These are phyloP conservation scores for Funneliformis caledonium DNA, from an alignment of 371 early-diverging fungal species.

Conservation along the genomic window DNA sequence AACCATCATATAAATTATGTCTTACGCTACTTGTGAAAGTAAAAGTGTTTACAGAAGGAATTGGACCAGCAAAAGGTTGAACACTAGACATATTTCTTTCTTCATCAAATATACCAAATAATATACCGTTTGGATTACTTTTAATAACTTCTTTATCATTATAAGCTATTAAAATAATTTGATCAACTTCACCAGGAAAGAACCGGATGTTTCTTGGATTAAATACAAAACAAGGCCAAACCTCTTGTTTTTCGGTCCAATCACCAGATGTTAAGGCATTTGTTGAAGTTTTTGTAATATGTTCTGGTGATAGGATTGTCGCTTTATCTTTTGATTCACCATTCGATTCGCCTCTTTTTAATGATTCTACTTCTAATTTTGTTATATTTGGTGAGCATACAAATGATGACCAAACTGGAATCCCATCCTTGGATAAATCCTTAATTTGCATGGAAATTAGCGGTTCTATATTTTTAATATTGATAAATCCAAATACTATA, in stretches of 20 bases:
- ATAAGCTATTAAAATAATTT: not conserved
- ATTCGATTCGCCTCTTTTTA: not conserved
- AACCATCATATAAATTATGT: not conserved
- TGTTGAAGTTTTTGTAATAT: not conserved
- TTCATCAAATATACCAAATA: conserved; percentile 4
- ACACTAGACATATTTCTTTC: not conserved
- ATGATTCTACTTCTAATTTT: not conserved
- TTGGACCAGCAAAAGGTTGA: not conserved
- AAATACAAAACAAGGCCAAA: not conserved
- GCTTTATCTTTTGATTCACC: not conserved
- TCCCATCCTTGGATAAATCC: not conserved
- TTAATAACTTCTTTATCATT: not conserved
- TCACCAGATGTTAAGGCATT: not conserved
- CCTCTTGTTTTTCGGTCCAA: not conserved
- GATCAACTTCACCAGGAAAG: not conserved
- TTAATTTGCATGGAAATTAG: not conserved
- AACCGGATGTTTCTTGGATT: not conserved
- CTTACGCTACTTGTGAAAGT: not conserved
- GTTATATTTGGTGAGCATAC: not conserved
- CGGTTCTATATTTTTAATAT: not conserved
- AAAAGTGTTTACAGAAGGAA: not conserved
- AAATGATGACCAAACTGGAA: not conserved
- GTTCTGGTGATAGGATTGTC: not conserved
- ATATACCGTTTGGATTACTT: not conserved
- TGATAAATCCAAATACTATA: not conserved